These are phyloP conservation scores for Daedaleopsis sinensis DNA, from an alignment of 768 basidiomycete species.

Conservation along the genomic window DNA sequence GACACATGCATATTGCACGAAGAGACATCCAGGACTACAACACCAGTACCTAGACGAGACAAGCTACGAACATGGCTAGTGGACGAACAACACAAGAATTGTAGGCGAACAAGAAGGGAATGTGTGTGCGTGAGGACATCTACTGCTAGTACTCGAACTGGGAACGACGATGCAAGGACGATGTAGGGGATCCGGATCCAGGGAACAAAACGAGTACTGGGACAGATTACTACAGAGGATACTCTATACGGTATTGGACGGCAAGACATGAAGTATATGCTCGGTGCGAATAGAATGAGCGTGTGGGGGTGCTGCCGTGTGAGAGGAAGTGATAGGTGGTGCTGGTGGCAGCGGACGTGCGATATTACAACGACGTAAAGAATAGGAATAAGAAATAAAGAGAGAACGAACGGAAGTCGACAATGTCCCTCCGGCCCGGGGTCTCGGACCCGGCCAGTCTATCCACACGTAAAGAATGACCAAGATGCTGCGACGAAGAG, in stretches of 20 bases:
- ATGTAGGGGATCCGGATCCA: not conserved
- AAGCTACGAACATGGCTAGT: not conserved
- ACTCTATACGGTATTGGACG: constrained; percentile 4
- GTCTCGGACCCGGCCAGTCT: constrained; percentile 14
- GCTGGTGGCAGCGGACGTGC: constrained; percentile 13
- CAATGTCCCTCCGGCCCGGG: constrained; percentile 11
- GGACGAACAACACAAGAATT: not conserved
- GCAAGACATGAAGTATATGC: constrained; percentile 1
- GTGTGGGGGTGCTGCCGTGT: not conserved
- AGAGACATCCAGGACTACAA: constrained; percentile 12
- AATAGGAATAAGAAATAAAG: constrained; percentile 35
- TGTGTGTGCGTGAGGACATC: no score
- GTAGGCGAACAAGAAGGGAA: not conserved
- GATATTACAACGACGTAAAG: constrained; percentile 26
- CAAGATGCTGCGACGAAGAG: constrained; percentile 16
- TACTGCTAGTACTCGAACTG: not conserved
- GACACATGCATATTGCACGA: constrained; percentile 18
- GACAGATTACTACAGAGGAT: constrained; percentile 11
- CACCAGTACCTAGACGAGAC: constrained; percentile 3
- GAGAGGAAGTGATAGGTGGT: not conserved
- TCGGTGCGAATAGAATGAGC: constrained; percentile 10
- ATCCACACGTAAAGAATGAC: constrained; percentile 1
- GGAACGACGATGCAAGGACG: not conserved
- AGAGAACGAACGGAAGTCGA: constrained; percentile 9
- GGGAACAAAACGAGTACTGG: constrained; percentile 3